Percentiles rank a stretch among this genome's conserved stretches.
Evolutionary conservation across 306 rosid species (phyloP).

Genomic region (Rubus parviflorus): DNA sequence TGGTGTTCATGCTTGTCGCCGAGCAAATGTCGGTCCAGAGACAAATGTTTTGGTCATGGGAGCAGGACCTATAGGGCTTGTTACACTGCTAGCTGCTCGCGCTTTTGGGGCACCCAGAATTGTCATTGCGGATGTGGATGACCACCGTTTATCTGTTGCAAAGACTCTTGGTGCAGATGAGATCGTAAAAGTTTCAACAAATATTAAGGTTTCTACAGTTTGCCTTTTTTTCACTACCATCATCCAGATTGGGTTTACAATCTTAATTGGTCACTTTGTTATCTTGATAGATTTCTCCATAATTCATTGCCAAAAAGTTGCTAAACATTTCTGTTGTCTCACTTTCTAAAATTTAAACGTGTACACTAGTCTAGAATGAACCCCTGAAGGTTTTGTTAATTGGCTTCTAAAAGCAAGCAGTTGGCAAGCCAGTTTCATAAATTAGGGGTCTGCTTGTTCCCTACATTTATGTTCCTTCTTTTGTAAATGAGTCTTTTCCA

Average conservation of each 20-base stretch:
- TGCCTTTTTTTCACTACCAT: neutral
- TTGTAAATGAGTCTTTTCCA: neutral
- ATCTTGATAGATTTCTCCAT: neutral
- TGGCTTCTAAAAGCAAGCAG: neutral
- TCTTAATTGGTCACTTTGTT: neutral
- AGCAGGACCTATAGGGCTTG: constrained; percentile 96
- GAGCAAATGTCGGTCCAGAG: constrained; percentile 81
- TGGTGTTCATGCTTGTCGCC: constrained; percentile 90
- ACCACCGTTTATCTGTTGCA: constrained; percentile 74
- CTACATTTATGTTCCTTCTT: neutral
- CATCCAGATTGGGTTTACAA: neutral
- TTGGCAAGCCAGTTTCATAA: neutral
- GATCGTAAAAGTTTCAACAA: constrained; percentile 64
- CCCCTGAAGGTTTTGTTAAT: neutral
- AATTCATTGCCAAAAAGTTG: neutral
- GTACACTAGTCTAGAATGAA: neutral
- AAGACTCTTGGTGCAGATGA: constrained; percentile 78
- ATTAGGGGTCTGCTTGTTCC: neutral
- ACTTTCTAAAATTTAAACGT: neutral
- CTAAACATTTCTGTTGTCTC: neutral
- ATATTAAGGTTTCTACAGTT: constrained; percentile 47
- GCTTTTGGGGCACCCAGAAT: constrained; percentile 81
- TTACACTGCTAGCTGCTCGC: constrained; percentile 78
- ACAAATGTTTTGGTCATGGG: constrained; percentile 81
- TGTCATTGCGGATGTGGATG: constrained; percentile 72